Base-by-base conservation (phyloP, 2,329 filamentous ascomycete genomes). In the Purpureocillium takamizusanense region DNA sequence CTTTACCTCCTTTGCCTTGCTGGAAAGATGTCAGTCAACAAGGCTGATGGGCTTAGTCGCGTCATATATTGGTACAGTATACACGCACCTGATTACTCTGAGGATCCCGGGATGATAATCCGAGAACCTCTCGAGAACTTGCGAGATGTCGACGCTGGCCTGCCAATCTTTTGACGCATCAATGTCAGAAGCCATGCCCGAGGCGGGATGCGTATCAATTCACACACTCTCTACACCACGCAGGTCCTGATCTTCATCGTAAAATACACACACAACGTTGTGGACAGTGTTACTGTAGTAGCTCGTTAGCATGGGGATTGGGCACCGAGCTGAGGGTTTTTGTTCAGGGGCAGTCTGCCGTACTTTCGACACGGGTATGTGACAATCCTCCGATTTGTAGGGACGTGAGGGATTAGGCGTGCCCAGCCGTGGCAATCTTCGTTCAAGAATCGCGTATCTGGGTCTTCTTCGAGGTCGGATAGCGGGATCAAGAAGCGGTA, bases 401-500 rank as follows among this genome's bases (percentile, higher is more conserved):
- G 44, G 10, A 43, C 43, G 33, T 51, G 32, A 4, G 42, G 15
- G 25, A 53, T 55, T 4, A 60, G 28, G 7, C 51, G 47, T 18
- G 45, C 47, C 25, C 43, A 49, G 3, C 52, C 54, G 2, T 56
- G 48, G 8, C 40, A 31, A 10, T 51, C 45, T n/a, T 50, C 37
- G 21, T 55, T 56, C 48, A 51, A 62, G 23, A 48, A 54, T 7
- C 42, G 44, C 7, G 58, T 61, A 13, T 51, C 48, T 0, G 52
- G 45, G n/a, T 62, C 59, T 12, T 48, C 42, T 15, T 56, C 51
- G 1, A 64, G 43, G 1, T 43, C 47, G 2, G 48, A 42, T 1
- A 50, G 36, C 0, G 57, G 51, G 7, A 63, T 55, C 4, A 63
- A 46, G 40, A 64, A 64, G 0, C 60, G 57, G 33, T 57, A 63